These are phyloP conservation scores for Herpetomonas tarakana DNA, from an alignment of 208 protist species.

Conservation along the genomic window DNA sequence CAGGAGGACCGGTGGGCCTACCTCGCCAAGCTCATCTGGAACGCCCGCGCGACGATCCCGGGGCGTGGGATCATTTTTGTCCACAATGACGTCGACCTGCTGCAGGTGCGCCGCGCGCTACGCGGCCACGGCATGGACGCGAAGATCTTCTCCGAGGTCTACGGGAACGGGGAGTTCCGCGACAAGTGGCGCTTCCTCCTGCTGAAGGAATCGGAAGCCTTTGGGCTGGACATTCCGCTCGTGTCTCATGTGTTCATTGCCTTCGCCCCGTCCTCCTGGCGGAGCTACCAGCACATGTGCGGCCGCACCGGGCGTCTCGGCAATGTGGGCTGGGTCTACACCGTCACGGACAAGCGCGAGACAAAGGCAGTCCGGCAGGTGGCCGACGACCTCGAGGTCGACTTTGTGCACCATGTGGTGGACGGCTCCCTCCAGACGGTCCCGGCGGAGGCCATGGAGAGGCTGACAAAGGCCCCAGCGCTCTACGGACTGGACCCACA, in stretches of 20 bases:
- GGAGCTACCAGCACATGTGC: slow-evolving; percentile 82
- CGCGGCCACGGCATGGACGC: slow-evolving; percentile 65
- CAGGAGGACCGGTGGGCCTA: slow-evolving; percentile 44
- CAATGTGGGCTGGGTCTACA: slow-evolving; percentile 85
- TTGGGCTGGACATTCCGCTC: slow-evolving; percentile 67
- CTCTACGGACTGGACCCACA: slow-evolving; percentile 83
- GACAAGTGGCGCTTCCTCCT: slow-evolving; percentile 73
- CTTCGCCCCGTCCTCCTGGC: slow-evolving; percentile 65
- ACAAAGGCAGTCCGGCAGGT: slow-evolving; percentile 53
- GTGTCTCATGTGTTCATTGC: slow-evolving; percentile 85
- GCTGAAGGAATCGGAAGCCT: slow-evolving; percentile 70
- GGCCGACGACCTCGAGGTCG: slow-evolving; percentile 53
- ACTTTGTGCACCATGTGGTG: slow-evolving; percentile 65
- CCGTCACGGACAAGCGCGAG: slow-evolving; percentile 56
- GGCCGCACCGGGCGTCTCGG: slow-evolving; percentile 64
- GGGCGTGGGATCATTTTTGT: slow-evolving; percentile 73
- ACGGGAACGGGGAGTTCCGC: slow-evolving; percentile 42
- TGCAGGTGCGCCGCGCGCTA: slow-evolving; percentile 48
- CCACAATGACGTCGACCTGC: slow-evolving; percentile 44
- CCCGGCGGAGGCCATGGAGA: slow-evolving; percentile 31
- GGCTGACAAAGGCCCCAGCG: slow-evolving; percentile 57
- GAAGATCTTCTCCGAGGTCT: slow-evolving; percentile 79
- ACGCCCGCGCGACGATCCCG: slow-evolving; percentile 62
- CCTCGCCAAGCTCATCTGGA: slow-evolving; percentile 50
- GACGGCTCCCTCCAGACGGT: slow-evolving; percentile 33